A percentile compares a stretch with the other conserved stretches of the same genome.
These are phyloP conservation scores for Aspergillus sp. DNA, from an alignment of 2,329 filamentous ascomycete species.

Conservation along the genomic window DNA sequence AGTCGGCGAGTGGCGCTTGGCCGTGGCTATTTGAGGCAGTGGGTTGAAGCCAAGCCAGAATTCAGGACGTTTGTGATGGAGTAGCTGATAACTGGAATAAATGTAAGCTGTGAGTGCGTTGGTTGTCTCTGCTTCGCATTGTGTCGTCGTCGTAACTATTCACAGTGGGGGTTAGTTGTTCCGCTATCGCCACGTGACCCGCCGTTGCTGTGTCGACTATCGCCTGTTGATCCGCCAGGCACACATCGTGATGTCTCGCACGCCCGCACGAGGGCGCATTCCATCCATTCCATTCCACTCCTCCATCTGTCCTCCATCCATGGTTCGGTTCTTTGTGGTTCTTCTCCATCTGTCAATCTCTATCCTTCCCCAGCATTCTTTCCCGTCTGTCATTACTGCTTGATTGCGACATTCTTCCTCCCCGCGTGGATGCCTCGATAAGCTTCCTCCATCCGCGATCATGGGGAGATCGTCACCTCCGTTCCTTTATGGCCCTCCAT, in stretches of 20 bases:
- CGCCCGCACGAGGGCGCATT: background rate
- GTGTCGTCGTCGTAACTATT: too few relatives aligned
- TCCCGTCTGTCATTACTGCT: slow-evolving; percentile 12
- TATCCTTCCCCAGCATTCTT: slow-evolving; percentile 16
- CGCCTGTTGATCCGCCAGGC: slow-evolving; percentile 9
- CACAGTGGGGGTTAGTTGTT: background rate
- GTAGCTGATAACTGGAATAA: too few relatives aligned
- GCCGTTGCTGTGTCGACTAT: slow-evolving; percentile 17
- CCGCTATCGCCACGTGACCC: slow-evolving; percentile 8
- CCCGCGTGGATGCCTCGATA: slow-evolving; percentile 29
- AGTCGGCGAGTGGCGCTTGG: too few relatives aligned
- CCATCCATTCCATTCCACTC: slow-evolving; percentile 2
- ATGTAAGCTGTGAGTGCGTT: too few relatives aligned
- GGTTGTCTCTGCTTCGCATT: too few relatives aligned
- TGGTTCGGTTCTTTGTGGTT: slow-evolving; percentile 10
- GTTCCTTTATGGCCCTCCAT: slow-evolving; percentile 65
- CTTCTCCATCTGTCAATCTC: slow-evolving; percentile 3
- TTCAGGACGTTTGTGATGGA: too few relatives aligned
- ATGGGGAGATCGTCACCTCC: slow-evolving; percentile 58
- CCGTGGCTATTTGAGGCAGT: too few relatives aligned
- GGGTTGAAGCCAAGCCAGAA: too few relatives aligned
- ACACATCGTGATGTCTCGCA: background rate
- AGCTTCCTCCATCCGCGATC: slow-evolving; percentile 22
- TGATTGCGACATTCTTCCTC: slow-evolving; percentile 18
- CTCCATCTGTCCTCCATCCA: slow-evolving; percentile 4